Conservation (phyloP, 106 monocot genomes). For the Ottelia alismoides region DNA sequence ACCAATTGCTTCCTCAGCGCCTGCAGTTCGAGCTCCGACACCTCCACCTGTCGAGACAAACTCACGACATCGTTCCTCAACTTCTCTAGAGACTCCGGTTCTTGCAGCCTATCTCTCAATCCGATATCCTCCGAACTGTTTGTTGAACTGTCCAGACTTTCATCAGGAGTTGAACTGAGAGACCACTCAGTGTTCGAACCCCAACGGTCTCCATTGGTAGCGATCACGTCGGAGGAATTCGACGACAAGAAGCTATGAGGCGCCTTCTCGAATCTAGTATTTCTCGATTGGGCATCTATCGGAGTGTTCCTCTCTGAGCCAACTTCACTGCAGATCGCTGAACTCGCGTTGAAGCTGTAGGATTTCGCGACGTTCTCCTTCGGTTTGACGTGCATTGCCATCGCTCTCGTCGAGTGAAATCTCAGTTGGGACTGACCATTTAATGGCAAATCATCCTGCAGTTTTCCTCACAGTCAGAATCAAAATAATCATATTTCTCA, state of each 20-base stretch:
- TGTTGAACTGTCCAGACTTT: conserved; percentile 43
- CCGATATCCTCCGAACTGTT: conserved; percentile 57
- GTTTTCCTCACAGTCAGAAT: too few species aligned
- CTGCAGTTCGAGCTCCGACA: conserved; percentile 84
- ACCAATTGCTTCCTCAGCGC: conserved; percentile 89
- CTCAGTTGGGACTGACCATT: conserved; percentile 12
- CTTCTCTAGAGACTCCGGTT: conserved; percentile 41
- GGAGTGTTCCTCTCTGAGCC: conserved; percentile 56
- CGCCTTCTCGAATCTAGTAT: conserved; percentile 14
- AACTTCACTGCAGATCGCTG: conserved; percentile 54
- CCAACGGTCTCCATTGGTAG: conserved; percentile 7
- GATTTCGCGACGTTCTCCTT: conserved; percentile 37
- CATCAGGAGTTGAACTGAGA: conserved; percentile 33
- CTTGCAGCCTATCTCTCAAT: conserved; percentile 21
- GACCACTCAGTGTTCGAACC: conserved; percentile 46
- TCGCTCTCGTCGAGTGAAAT: conserved; percentile 32
- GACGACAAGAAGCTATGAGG: conserved; percentile 26
- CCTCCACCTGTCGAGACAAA: conserved; percentile 57
- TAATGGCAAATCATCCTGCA: conserved; percentile 24
- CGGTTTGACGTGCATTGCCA: conserved; percentile 11
- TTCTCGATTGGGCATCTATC: conserved; percentile 26
- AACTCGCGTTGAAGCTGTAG: conserved; percentile 59
- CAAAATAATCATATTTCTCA: too few species aligned
- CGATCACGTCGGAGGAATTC: conserved; percentile 8
- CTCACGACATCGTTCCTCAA: conserved; percentile 37